Base-by-base conservation (phyloP, 108 stramenopile species). In the Mediolabrus comicus region DNA sequence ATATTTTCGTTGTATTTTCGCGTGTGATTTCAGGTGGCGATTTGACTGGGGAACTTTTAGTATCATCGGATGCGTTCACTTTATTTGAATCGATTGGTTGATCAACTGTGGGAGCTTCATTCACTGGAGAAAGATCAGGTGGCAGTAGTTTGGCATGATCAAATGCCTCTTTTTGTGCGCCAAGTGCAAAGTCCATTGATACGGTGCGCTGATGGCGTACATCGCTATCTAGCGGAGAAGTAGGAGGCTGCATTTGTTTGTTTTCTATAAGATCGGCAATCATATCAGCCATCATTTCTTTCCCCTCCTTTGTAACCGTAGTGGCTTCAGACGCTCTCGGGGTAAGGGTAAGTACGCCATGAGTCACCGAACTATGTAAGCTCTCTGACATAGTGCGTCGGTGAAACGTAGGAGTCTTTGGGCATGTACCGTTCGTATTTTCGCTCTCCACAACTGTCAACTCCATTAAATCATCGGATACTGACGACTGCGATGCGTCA, bases 271-370 rank as follows among this genome's bases (percentile, higher is more conserved):
- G 66, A 62, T 54, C 59, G 7, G 78, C 78, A 52, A 79, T 79
- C 71, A 79, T 72, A 39, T 79, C 78, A 56, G 78, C 70, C 60
- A 79, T 72, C 78, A 72, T 79, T 63, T 64, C 78, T 63, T 79
- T 79, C 12, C 71, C 78, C 46, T 72, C 71, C 16, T 72, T 66
- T 10, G 66, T 72, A 19, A 77, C 62, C 10, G 64, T 70, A 16
- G 67, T 70, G 19, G 69, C 68, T 61, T 75, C 69, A 26, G 59
- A 36, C 10, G 54, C 52, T 35, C 62, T 59, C 19, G 76, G 76
- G 4, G 76, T 77, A 36, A 65, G 66, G 16, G 70, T 30, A 16
- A 79, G 62, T 26, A 79, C 66, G 30, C 71, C 56, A 32, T 71
- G 71, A 16, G 24, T 43, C 52, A 22, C 33, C 54, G 32, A 24